A percentile compares a stretch with the other conserved stretches of the same genome.
Evolutionary conservation across 345 rosid genomes (phyloP).

Genomic region (Viola odorata): DNA sequence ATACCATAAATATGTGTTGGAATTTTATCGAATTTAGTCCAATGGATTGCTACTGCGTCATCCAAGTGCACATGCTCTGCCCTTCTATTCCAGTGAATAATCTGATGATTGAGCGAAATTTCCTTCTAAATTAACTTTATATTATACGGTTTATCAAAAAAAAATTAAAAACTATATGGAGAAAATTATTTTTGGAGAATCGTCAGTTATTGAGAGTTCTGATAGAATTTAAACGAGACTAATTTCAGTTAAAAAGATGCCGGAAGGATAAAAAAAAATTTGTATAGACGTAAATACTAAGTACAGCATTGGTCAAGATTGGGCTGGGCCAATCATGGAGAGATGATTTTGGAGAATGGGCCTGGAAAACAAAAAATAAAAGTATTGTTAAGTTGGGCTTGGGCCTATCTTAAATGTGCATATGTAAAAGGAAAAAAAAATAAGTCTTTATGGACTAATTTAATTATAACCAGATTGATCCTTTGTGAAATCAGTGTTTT

Average conservation of each 20-base stretch:
- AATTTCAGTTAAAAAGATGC: neutral
- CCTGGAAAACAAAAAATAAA: too few relatives aligned
- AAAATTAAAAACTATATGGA: neutral
- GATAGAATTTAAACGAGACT: neutral
- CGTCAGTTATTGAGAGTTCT: neutral
- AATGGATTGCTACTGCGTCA: neutral
- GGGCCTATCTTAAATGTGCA: too few relatives aligned
- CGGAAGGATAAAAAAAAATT: too few relatives aligned
- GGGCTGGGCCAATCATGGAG: too few relatives aligned
- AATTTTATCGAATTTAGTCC: neutral
- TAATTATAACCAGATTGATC: too few relatives aligned
- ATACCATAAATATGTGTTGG: neutral
- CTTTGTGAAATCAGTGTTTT: too few relatives aligned
- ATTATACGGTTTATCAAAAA: neutral
- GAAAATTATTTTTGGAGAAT: neutral
- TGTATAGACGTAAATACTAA: too few relatives aligned
- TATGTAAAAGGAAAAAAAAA: too few relatives aligned
- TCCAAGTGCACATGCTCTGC: neutral
- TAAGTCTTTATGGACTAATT: too few relatives aligned
- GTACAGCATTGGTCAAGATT: too few relatives aligned
- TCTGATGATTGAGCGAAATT: neutral
- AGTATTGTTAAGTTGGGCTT: too few relatives aligned
- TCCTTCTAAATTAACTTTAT: neutral
- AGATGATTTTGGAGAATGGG: too few relatives aligned
- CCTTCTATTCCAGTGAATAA: slow-evolving; percentile 10